phyloP scores from a whole-genome alignment of 805 yeast species.

The Myxozyma melibiosi region DNA sequence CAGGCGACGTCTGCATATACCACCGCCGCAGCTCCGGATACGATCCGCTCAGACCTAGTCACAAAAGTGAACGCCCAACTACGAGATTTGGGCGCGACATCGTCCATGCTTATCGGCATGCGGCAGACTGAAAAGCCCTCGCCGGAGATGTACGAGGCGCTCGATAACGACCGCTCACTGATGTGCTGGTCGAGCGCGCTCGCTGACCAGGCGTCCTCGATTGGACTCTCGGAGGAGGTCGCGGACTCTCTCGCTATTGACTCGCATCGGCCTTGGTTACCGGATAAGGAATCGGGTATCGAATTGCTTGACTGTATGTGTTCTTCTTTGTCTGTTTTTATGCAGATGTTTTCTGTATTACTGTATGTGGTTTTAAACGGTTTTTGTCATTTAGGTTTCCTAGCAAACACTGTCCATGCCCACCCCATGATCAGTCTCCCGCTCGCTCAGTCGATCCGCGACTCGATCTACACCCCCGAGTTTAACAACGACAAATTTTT shows the following conservation, averaged over 20 bases:
- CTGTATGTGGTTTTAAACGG: background rate
- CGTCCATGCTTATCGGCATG: background rate
- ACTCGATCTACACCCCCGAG: conserved; percentile 7
- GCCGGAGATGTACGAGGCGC: background rate
- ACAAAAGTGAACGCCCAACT: conserved; percentile 17
- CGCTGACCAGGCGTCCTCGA: conserved; percentile 11
- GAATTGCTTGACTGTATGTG: conserved; percentile 18
- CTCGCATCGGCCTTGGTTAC: conserved; percentile 27
- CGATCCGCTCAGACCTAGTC: background rate
- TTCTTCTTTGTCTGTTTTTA: background rate
- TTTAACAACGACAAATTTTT: conserved; percentile 16
- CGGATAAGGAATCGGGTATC: conserved; percentile 10
- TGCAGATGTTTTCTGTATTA: background rate
- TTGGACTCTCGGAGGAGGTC: conserved; percentile 28
- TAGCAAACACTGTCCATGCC: conserved; percentile 2
- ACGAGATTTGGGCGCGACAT: background rate
- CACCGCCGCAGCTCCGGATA: too few relatives aligned
- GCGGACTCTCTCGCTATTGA: conserved; percentile 26
- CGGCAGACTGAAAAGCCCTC: background rate
- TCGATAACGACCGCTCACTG: background rate
- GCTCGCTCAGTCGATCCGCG: conserved; percentile 13
- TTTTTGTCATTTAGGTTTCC: conserved; percentile 3
- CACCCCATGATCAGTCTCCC: conserved; percentile 14
- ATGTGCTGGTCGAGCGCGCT: conserved; percentile 21
- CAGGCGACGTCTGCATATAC: too few relatives aligned